Evolutionary conservation across 2,329 filamentous ascomycete genomes (phyloP).

Genomic region (Fusarium begoniae): DNA sequence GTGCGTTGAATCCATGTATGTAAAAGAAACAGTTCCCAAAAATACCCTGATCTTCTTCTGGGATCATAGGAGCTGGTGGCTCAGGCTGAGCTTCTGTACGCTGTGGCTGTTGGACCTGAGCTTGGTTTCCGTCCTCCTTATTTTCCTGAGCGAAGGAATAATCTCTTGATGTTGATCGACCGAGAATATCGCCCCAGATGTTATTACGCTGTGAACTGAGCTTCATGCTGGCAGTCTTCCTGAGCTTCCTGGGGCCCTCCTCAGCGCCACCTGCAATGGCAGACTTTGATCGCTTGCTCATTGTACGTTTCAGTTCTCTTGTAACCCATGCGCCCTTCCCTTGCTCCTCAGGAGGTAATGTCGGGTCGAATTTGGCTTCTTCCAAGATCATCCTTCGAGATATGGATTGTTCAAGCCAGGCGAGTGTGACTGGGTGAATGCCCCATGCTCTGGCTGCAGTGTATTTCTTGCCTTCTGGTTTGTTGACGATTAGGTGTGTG

Average conservation of each 20-base stretch:
- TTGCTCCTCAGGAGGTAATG: conserved; percentile 73
- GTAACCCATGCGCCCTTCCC: conserved; percentile 79
- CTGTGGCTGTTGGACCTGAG: conserved; percentile 10
- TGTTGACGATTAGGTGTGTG: conserved; percentile 85
- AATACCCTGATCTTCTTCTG: conserved; percentile 49
- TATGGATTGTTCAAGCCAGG: conserved; percentile 87
- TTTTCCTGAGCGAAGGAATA: conserved; percentile 45
- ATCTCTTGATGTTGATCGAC: conserved; percentile 51
- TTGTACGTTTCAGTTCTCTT: conserved; percentile 55
- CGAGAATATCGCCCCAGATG: conserved; percentile 91
- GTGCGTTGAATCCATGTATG: conserved; percentile 66
- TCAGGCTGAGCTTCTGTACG: conserved; percentile 2
- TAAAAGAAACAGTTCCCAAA: conserved; percentile 68
- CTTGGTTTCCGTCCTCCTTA: conserved; percentile 8
- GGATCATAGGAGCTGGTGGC: conserved; percentile 12
- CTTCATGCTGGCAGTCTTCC: conserved; percentile 87
- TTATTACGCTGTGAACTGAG: conserved; percentile 80
- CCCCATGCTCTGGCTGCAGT: conserved; percentile 85
- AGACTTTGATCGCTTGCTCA: conserved; percentile 69
- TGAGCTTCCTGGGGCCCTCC: conserved; percentile 79
- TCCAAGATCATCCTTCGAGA: conserved; percentile 90
- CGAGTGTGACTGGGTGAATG: conserved; percentile 79
- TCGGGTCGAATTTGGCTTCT: conserved; percentile 84
- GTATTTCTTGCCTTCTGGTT: conserved; percentile 88
- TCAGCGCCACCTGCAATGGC: conserved; percentile 56